Percentiles rank a stretch among this genome's conserved stretches.
Conservation (phyloP, 2,329 filamentous ascomycete species). For the Xylaria sp. region DNA sequence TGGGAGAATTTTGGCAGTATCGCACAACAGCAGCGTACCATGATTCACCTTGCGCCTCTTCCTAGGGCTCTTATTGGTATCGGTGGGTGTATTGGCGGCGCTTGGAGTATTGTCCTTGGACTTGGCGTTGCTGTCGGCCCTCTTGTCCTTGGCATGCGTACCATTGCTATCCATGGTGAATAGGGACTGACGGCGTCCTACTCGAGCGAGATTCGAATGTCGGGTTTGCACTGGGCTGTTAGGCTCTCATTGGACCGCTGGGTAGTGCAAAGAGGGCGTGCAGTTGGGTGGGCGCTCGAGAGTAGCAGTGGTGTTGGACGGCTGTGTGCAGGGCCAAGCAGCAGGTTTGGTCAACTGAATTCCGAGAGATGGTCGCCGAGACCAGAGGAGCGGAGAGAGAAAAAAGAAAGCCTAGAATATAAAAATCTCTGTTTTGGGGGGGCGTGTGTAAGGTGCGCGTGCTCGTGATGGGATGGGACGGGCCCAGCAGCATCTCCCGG, state of each 20-base stretch:
- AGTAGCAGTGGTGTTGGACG: conserved; percentile 50
- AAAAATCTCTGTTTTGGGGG: conserved; percentile 23
- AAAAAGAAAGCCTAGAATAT: conserved; percentile 35
- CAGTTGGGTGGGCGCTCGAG: conserved; percentile 55
- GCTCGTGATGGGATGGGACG: conserved; percentile 45
- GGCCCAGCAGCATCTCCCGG: conserved; percentile 35
- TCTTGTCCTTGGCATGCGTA: conserved; percentile 53
- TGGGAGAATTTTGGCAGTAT: conserved; percentile 43
- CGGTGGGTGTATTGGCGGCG: conserved; percentile 46
- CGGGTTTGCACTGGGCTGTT: conserved; percentile 51
- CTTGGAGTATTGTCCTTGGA: conserved; percentile 50
- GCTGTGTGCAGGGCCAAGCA: conserved; percentile 54
- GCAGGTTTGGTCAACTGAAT: conserved; percentile 44
- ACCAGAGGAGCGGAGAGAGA: conserved; percentile 31
- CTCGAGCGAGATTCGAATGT: conserved; percentile 42
- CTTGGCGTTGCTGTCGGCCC: conserved; percentile 53
- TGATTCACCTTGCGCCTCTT: conserved; percentile 91
- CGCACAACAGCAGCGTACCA: conserved; percentile 72
- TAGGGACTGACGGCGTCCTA: conserved; percentile 42
- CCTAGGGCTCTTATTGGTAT: conserved; percentile 70
- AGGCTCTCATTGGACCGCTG: conserved; percentile 56
- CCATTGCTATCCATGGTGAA: conserved; percentile 48
- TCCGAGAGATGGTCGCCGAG: conserved; percentile 37
- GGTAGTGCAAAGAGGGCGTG: conserved; percentile 57
- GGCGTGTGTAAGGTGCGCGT: conserved; percentile 35